Conservation (phyloP, 192 early-diverging fungal genomes). For the Backusella sp. region DNA sequence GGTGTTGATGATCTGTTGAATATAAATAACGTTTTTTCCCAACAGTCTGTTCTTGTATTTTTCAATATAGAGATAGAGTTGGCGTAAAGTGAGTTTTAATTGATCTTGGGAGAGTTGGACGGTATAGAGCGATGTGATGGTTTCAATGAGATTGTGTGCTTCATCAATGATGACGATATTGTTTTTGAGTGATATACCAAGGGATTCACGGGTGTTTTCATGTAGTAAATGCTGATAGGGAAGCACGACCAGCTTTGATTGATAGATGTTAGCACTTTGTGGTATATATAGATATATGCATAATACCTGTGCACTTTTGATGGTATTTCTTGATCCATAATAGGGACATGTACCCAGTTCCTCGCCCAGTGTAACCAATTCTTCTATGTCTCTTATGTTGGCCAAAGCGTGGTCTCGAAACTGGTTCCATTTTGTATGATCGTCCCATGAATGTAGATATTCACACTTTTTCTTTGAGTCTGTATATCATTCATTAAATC, state of each 20-base stretch:
- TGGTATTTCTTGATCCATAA: constrained; percentile 71
- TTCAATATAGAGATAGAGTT: constrained; percentile 64
- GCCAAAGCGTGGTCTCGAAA: constrained; percentile 57
- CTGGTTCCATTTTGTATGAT: constrained; percentile 50
- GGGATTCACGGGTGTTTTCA: constrained; percentile 66
- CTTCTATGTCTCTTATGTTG: constrained; percentile 79
- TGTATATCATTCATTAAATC: background rate
- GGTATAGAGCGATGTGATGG: constrained; percentile 71
- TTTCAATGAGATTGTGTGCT: constrained; percentile 75
- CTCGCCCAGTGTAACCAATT: constrained; percentile 66
- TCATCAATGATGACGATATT: constrained; percentile 88
- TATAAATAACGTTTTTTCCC: constrained; percentile 72
- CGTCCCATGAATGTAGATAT: constrained; percentile 41
- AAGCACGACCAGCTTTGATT: constrained; percentile 69
- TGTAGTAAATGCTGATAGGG: constrained; percentile 89
- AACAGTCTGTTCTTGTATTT: constrained; percentile 69
- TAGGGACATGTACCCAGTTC: constrained; percentile 71
- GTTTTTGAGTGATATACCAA: constrained; percentile 66
- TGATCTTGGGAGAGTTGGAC: constrained; percentile 52
- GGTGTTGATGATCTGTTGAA: constrained; percentile 68
- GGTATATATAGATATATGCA: background rate
- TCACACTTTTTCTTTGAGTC: constrained; percentile 43
- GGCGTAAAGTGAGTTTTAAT: constrained; percentile 49
- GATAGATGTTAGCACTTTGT: background rate
- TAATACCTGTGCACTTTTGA: constrained; percentile 48